Percentiles rank a stretch among this genome's conserved stretches.
Evolutionary conservation across 225 moss, liverwort and hornwort species (phyloP).

Genomic region (Marchantia paleacea): DNA sequence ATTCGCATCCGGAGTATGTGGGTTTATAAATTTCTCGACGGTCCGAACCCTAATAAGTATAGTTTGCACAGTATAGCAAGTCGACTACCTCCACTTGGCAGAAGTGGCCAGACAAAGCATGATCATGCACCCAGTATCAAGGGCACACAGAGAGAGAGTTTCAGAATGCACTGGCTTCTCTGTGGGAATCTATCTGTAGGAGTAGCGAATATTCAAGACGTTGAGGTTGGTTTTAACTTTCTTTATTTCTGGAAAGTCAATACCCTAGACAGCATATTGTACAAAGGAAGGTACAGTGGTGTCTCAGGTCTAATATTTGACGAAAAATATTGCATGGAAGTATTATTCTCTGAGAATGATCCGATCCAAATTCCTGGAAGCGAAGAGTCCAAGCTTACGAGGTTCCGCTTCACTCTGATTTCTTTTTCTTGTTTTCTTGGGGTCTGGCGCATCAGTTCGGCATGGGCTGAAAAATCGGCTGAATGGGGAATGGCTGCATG

Average conservation of each 20-base stretch:
- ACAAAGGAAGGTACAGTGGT: not conserved
- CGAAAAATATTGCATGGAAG: not conserved
- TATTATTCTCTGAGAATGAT: not conserved
- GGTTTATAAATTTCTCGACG: no score
- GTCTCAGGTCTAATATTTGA: not conserved
- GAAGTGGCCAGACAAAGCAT: not conserved
- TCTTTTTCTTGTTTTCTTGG: not conserved
- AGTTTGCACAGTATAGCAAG: not conserved
- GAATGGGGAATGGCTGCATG: not conserved
- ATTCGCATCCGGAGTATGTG: no score
- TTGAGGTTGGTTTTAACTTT: not conserved
- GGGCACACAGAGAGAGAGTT: not conserved
- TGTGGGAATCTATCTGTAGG: not conserved
- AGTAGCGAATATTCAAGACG: not conserved
- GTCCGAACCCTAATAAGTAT: no score
- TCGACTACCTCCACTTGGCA: not conserved
- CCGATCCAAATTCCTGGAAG: not conserved
- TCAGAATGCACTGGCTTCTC: not conserved
- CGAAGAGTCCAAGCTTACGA: not conserved
- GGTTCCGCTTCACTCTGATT: not conserved
- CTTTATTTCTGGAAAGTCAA: not conserved
- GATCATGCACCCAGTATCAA: no score
- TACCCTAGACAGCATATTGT: not conserved
- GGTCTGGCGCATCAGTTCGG: not conserved
- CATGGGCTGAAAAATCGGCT: not conserved